Evolutionary conservation across 2,329 filamentous ascomycete species (phyloP).

Genomic region (Colletotrichum tofieldiae): DNA sequence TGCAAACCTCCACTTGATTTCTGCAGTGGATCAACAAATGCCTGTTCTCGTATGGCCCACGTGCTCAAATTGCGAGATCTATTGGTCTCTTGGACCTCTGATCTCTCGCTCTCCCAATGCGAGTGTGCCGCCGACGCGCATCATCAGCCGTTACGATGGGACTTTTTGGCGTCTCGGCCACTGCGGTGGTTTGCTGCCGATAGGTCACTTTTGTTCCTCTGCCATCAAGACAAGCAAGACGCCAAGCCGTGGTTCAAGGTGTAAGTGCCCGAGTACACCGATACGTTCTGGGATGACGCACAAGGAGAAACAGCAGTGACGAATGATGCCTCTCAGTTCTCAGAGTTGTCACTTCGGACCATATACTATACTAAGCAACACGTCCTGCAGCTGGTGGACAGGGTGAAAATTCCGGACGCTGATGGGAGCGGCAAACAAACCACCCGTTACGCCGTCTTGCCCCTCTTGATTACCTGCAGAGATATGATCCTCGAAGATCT

Average conservation of each 20-base stretch:
- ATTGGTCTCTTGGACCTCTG: constrained; percentile 22
- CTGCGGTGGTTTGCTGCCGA: constrained; percentile 33
- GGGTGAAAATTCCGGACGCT: background rate
- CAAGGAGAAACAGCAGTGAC: background rate
- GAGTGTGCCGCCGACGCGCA: constrained; percentile 20
- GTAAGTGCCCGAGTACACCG: background rate
- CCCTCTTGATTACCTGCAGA: constrained; percentile 12
- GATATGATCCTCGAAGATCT: background rate
- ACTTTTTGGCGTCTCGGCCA: background rate
- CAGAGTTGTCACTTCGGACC: background rate
- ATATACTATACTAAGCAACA: background rate
- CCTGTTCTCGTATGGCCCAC: constrained; percentile 31
- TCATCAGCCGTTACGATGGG: constrained; percentile 14
- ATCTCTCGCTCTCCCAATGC: background rate
- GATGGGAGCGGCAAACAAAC: constrained; percentile 30
- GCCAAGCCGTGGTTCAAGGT: constrained; percentile 25
- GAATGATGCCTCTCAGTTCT: background rate
- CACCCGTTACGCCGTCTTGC: background rate
- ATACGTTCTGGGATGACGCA: background rate
- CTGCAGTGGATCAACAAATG: constrained; percentile 36
- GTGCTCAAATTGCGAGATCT: constrained; percentile 26
- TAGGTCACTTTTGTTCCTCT: constrained; percentile 19
- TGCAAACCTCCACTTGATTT: constrained; percentile 25
- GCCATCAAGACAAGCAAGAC: constrained; percentile 28
- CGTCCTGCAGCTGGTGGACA: background rate